Conservation (phyloP, 2,329 filamentous ascomycete genomes). For the Aaosphaeria arxii region DNA sequence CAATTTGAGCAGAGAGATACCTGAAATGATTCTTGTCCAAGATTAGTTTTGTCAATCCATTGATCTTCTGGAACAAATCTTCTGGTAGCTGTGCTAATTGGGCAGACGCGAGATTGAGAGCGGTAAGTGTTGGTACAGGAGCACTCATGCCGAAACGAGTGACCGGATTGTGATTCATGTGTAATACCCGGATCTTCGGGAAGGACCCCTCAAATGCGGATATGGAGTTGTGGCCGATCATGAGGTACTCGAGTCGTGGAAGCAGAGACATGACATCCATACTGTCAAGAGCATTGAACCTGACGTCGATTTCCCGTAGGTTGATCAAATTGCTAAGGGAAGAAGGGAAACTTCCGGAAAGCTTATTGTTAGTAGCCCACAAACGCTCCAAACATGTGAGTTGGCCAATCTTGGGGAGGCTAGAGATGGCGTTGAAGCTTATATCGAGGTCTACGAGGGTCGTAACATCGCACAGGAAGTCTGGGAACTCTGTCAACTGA, state of each 20-base stretch:
- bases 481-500: conserved; percentile 78
- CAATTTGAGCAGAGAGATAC: conserved; percentile 80
- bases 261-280: conserved; percentile 85
- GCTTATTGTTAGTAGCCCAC: conserved; percentile 91
- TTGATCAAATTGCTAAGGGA: conserved; percentile 71
- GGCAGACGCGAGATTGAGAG: conserved; percentile 84
- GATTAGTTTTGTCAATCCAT: conserved; percentile 81
- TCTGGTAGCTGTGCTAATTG: conserved; percentile 88
- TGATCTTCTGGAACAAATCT: conserved; percentile 81
- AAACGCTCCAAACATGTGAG: conserved; percentile 80
- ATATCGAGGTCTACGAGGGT: conserved; percentile 90
- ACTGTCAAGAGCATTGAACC: conserved; percentile 85
- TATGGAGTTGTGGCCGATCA: conserved; percentile 88
- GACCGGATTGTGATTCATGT: conserved; percentile 91
- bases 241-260: conserved; percentile 81
- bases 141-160: conserved; percentile 85
- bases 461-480: conserved; percentile 77
- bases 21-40: conserved; percentile 96
- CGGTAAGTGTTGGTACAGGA: conserved; percentile 76
- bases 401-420: conserved; percentile 75
- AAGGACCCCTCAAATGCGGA: conserved; percentile 91
- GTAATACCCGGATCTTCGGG: conserved; percentile 74
- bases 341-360: conserved; percentile 71
- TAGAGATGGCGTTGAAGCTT: conserved; percentile 89
- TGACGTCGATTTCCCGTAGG: conserved; percentile 87